Conservation (phyloP, 2,329 filamentous ascomycete genomes). For the Aspergillus transmontanensis region DNA sequence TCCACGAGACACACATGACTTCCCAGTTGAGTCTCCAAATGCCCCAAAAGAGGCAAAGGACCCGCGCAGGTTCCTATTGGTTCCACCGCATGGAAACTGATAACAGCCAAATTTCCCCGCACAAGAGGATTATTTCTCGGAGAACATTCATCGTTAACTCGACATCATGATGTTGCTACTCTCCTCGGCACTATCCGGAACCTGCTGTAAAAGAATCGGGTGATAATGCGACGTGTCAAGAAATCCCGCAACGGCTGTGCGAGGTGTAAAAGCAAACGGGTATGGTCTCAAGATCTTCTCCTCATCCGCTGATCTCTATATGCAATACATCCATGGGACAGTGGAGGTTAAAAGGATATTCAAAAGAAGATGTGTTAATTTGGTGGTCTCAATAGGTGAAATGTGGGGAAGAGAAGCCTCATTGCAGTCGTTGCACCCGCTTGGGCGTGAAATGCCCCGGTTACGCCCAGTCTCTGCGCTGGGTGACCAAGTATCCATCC, state of each 20-base stretch:
- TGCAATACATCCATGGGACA: not conserved
- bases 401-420: constrained; percentile 44
- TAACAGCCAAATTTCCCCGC: constrained; percentile 8
- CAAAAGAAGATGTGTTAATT: not conserved
- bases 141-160: not conserved
- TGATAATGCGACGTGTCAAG: constrained; percentile 46
- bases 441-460: constrained; percentile 41
- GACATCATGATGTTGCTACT: constrained; percentile 15
- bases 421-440: constrained; percentile 41
- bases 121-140: not conserved
- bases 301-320: constrained; percentile 3
- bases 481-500: constrained; percentile 37
- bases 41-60: not conserved
- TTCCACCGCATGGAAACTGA: not conserved
- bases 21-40: not conserved
- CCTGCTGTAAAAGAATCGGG: constrained; percentile 45
- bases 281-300: constrained; percentile 20
- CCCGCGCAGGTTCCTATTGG: not conserved
- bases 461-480: constrained; percentile 40
- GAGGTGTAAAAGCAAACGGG: constrained; percentile 46
- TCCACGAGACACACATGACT: not conserved
- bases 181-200: constrained; percentile 44
- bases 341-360: not conserved
- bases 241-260: constrained; percentile 46
- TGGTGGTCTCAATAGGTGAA: constrained; percentile 34